Percentiles rank a stretch among this genome's conserved stretches.
Conservation (phyloP, 371 early-diverging fungal species). For the Capillidium heterosporum region DNA sequence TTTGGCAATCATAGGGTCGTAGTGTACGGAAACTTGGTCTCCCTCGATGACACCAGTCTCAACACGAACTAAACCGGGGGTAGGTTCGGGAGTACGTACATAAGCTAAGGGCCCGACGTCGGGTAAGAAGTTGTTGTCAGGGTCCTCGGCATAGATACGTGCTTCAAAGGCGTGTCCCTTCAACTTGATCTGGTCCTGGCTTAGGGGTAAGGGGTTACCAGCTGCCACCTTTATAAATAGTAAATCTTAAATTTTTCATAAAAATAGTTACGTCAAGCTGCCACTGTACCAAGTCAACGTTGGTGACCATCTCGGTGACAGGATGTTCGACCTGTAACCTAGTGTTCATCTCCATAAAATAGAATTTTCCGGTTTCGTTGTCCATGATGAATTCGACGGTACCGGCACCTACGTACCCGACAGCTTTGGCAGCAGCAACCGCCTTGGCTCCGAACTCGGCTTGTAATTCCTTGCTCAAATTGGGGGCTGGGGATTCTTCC, state of each 20-base stretch:
- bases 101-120: constrained; percentile 78
- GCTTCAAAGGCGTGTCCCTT: constrained; percentile 92
- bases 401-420: constrained; percentile 83
- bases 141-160: constrained; percentile 95
- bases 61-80: constrained; percentile 38
- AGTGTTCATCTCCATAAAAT: constrained; percentile 97
- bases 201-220: constrained; percentile 55
- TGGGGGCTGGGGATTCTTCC: constrained; percentile 85
- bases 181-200: constrained; percentile 47
- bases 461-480: constrained; percentile 48
- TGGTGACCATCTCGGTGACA: constrained; percentile 90
- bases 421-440: constrained; percentile 79
- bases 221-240: constrained; percentile 48
- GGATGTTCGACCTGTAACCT: constrained; percentile 95
- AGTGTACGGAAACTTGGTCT: constrained; percentile 79
- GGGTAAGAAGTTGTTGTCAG: constrained; percentile 76
- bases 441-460: constrained; percentile 72
- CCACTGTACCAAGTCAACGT: constrained; percentile 85
- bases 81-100: constrained; percentile 42
- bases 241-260: background rate
- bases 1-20: constrained; percentile 97
- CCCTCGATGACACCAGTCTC: constrained; percentile 90
- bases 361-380: constrained; percentile 66
- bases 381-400: constrained; percentile 97
- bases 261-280: constrained; percentile 42